Conservation (phyloP, 108 stramenopile genomes). For the Cyclotella atomus region DNA sequence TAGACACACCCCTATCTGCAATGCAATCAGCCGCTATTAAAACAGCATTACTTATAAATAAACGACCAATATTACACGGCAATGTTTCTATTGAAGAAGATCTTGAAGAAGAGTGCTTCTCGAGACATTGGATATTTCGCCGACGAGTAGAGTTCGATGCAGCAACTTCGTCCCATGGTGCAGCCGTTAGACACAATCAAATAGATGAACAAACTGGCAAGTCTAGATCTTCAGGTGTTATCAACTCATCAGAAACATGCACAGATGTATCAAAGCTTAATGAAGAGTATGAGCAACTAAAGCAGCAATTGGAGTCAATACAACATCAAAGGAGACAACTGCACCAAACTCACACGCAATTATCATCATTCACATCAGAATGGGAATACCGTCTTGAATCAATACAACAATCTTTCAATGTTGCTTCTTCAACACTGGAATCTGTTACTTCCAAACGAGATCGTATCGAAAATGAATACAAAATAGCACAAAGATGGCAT, state of each 20-base stretch:
- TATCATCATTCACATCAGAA: slow-evolving; percentile 19
- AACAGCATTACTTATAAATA: slow-evolving; percentile 25
- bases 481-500: slow-evolving; percentile 58
- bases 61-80: not conserved
- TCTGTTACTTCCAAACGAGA: slow-evolving; percentile 11
- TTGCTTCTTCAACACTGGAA: slow-evolving; percentile 18
- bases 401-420: slow-evolving; percentile 23
- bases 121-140: slow-evolving; percentile 38
- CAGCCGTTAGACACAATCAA: not conserved
- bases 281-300: slow-evolving; percentile 20
- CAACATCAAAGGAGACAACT: slow-evolving; percentile 32
- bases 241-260: not conserved
- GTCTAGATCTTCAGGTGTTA: not conserved
- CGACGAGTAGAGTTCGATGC: slow-evolving; percentile 32
- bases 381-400: slow-evolving; percentile 27
- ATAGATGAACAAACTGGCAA: not conserved
- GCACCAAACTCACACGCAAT: slow-evolving; percentile 6
- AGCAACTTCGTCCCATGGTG: not conserved
- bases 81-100: slow-evolving; percentile 4
- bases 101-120: slow-evolving; percentile 24
- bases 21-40: slow-evolving; percentile 40
- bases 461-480: slow-evolving; percentile 32
- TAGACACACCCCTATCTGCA: slow-evolving; percentile 35
- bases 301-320: slow-evolving; percentile 31
- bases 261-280: not conserved